phyloP scores from a whole-genome alignment of 352 stramenopile species.

The Pythium chondricola region DNA sequence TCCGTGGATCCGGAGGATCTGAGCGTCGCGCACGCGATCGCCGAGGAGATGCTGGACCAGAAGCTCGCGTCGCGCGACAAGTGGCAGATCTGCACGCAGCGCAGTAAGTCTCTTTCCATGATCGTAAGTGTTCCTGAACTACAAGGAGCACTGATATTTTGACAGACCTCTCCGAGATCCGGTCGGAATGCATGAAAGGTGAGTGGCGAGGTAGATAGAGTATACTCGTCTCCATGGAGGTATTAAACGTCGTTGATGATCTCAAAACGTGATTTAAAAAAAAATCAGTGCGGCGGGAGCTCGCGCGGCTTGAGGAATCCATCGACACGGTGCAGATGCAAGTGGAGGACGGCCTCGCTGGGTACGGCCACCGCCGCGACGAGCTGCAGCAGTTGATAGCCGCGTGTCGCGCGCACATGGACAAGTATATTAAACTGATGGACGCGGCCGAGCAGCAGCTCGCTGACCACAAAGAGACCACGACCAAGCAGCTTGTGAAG shows the following conservation, averaged over 20 bases:
- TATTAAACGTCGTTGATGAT: not conserved
- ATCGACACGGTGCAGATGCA: conserved; percentile 30
- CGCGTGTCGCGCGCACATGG: conserved; percentile 4
- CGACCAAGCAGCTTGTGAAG: conserved; percentile 11
- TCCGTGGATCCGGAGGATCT: conserved; percentile 12
- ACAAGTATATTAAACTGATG: not conserved
- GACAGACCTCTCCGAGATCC: conserved; percentile 24
- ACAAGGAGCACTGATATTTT: not conserved
- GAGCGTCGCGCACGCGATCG: conserved; percentile 12
- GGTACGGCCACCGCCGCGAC: conserved; percentile 5
- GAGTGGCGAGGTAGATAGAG: not conserved
- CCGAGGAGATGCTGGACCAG: conserved; percentile 15
- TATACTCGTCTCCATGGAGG: not conserved
- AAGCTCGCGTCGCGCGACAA: conserved; percentile 22
- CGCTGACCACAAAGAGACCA: conserved; percentile 11
- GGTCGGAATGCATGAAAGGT: conserved; percentile 28
- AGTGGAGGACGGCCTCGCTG: conserved; percentile 19
- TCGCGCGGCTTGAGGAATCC: conserved; percentile 32
- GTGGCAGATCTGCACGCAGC: conserved; percentile 28
- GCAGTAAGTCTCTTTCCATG: conserved; percentile 18
- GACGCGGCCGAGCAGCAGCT: conserved; percentile 7
- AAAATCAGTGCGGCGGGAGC: conserved; percentile 29
- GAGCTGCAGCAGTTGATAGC: conserved; percentile 8
- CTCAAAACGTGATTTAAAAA: too few species aligned
- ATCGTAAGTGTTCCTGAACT: not conserved